Evolutionary conservation across 352 stramenopile genomes (phyloP).

Genomic region (Phytophthora hybrid): DNA sequence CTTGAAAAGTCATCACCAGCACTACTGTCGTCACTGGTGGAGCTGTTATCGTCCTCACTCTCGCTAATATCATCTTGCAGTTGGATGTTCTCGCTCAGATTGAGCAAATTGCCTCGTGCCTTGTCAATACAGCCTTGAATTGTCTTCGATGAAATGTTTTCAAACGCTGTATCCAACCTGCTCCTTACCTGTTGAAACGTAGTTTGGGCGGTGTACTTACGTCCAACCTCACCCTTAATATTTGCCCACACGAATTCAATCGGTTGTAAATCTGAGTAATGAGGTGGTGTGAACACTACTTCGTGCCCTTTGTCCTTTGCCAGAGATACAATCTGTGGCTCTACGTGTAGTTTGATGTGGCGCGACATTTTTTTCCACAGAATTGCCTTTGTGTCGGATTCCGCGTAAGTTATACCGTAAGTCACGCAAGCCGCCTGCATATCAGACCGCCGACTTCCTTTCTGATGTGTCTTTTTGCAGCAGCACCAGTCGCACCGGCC

Average conservation of each 20-base stretch:
- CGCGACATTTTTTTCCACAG: no score
- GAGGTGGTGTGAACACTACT: background rate
- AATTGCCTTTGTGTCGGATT: no score
- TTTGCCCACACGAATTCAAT: background rate
- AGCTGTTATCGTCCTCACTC: background rate
- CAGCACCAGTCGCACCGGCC: no score
- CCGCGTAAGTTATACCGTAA: no score
- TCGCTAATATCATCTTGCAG: no score
- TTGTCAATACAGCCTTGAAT: background rate
- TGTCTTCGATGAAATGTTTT: no score
- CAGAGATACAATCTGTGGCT: background rate
- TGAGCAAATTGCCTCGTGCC: no score
- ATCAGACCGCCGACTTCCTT: background rate
- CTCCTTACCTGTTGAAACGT: background rate
- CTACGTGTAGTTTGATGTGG: no score
- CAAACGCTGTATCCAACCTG: background rate
- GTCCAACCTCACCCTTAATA: background rate
- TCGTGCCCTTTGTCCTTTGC: background rate
- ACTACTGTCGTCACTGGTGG: background rate
- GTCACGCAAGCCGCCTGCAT: no score
- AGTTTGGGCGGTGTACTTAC: background rate
- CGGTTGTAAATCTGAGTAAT: background rate
- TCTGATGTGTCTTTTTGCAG: background rate
- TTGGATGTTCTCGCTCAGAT: background rate
- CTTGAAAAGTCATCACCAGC: background rate